Evolutionary conservation across 805 yeast genomes (phyloP), one percentile per base, ranked within the genome.

Genomic region (Cyberlindnera saturnus): DNA sequence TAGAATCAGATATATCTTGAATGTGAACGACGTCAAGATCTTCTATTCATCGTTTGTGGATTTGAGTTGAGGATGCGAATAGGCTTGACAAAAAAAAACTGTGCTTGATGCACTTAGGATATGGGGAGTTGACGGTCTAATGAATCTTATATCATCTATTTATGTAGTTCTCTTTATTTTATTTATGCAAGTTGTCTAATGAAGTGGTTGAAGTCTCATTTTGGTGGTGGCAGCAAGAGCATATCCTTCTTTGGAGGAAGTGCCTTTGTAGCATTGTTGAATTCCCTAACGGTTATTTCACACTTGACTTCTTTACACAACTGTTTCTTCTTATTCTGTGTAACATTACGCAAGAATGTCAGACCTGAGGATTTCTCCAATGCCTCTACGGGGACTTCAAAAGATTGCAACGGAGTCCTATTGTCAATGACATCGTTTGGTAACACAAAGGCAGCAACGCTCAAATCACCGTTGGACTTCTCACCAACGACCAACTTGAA

Each of bases 401-500:
- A 93, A 9, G 74, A 69, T 34, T 77, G 77, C 48, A 93, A 68
- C 6, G 90, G 89, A 1, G 77, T 75, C 19, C 67, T 65, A 60
- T 93, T 93, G 39, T 79, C 70, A 41, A 93, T 90, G 7, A 62
- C 69, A n/a, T 75, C 88, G 60, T 93, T 93, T 23, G 99, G 99
- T 52, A 93, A 63, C 13, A 93, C 96, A 67, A 93, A 93, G 0
- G 98, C 96, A 1, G 85, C 98, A 8, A 88, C 87, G 3, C 91
- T 78, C 11, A 87, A 66, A 3, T 53, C 57, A 31, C 61, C 63
- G 16, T 55, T 60, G 4, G 79, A 73, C 15, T 68, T 64, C 62
- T 93, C 98, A 8, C 93, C 97, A 38, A 93, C 86, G 43, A 93
- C 69, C 46, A 93, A 66, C 67, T 93, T 93, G 75, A 82, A 93